Base-by-base conservation (phyloP, 306 rosid genomes). In the Begonia fuchsioides region DNA sequence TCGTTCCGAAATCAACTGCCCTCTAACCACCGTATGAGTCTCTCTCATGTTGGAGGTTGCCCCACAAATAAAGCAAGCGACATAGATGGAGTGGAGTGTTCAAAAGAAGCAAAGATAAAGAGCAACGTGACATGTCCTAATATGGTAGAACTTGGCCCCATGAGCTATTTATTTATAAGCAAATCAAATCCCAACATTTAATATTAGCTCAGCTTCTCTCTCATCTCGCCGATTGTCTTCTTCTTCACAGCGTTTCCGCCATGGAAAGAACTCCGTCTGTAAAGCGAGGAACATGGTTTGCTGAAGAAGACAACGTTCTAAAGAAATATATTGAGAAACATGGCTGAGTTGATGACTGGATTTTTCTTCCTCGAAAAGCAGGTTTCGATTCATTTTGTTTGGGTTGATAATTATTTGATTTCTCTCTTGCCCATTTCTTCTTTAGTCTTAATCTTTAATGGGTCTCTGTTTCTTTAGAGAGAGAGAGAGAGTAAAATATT, bases 251-350 rank as follows among this genome's bases (percentile, higher is more conserved):
- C 5, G 12, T 47, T 43, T 26, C 38, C 39, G 52, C 50, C 60
- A 83, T 83, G 94, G 94, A 88, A 62, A 79, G 94, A 73, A 64
- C 94, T 58, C 94, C 94, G 0, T 76, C 53, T 26, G 92, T 84
- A 50, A 84, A 84, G 56, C 72, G 72, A 77, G 94, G 94, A 0
- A 73, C 94, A 8, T 84, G 94, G 94, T 84, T 86, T 35, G 79
- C 82, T 17, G 86, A 84, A 58, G 94, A 80, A 77, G 92, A 84
- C 35, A 70, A 68, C 56, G 59, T 68, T 39, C 92, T 84, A 58
- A 84, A 32, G 54, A 59, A 32, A 51, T 77, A 67, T 56, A 61
- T 84, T 40, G 40, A 80, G 5, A 52, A 63, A 39, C 62, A 75
- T 66, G 84, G 87, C 60, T 66, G 69, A 0, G 66, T 49, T 51